Conservation (phyloP, 2,329 filamentous ascomycete species). For the Emmonsiellopsis sp. region DNA sequence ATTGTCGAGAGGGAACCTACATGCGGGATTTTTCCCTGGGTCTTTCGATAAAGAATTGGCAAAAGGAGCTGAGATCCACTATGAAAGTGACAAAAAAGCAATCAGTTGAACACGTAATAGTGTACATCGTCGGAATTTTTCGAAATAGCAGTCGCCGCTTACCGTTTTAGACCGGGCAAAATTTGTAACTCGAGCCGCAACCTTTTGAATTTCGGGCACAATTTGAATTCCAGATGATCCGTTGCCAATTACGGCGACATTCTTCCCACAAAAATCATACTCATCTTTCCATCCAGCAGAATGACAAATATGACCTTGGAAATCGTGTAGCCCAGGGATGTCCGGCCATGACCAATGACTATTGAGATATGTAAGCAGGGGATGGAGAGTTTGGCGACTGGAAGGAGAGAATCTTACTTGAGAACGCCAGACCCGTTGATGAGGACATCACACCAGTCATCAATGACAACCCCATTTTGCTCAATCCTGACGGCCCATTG, state of each 20-base stretch:
- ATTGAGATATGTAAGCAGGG: not conserved
- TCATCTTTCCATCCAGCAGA: constrained; percentile 20
- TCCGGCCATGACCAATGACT: constrained; percentile 21
- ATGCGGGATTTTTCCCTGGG: not conserved
- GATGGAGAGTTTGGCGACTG: not conserved
- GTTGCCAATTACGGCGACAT: constrained; percentile 16
- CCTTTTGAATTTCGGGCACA: constrained; percentile 1
- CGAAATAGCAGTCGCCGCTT: not conserved
- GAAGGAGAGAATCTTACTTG: not conserved
- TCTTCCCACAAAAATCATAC: constrained; percentile 16
- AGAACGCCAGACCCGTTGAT: constrained; percentile 28
- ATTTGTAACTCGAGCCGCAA: not conserved
- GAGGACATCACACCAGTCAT: constrained; percentile 22
- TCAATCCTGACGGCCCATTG: constrained; percentile 29
- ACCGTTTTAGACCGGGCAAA: not conserved
- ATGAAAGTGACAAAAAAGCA: not conserved
- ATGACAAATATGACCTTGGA: constrained; percentile 23
- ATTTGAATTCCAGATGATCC: constrained; percentile 17
- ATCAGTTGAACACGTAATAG: not conserved
- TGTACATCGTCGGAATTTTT: not conserved
- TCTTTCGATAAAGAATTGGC: constrained; percentile 17
- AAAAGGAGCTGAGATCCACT: not conserved
- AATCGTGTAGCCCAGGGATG: constrained; percentile 23
- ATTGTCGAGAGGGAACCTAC: not conserved
- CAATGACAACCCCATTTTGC: constrained; percentile 12